phyloP scores from a whole-genome alignment of 768 basidiomycete species.

The Boletales sp. region DNA sequence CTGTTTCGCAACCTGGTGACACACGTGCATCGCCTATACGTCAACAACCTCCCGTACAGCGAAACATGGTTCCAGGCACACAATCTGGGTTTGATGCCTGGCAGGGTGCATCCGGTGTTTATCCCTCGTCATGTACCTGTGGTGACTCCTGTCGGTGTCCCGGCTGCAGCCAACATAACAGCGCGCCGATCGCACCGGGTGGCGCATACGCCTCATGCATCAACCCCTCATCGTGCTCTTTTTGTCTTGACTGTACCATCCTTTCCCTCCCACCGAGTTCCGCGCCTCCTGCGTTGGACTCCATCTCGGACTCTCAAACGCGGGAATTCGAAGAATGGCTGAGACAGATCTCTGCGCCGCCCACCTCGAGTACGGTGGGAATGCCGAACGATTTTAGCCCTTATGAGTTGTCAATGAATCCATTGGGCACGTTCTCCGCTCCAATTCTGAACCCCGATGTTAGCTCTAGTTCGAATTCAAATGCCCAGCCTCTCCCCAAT shows the following conservation, averaged over 20 bases:
- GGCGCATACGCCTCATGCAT: conserved; percentile 35
- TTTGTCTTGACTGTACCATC: conserved; percentile 65
- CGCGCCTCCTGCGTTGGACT: conserved; percentile 38
- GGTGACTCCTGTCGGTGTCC: conserved; percentile 62
- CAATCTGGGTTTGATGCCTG: conserved; percentile 23
- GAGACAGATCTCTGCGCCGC: conserved; percentile 39
- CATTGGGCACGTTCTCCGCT: conserved; percentile 10
- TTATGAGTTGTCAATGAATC: conserved; percentile 25
- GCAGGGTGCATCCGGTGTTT: conserved; percentile 22
- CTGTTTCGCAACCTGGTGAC: conserved; percentile 10
- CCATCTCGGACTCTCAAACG: conserved; percentile 41
- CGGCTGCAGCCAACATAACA: conserved; percentile 58
- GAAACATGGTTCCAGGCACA: conserved; percentile 26
- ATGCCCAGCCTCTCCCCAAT: conserved; percentile 2
- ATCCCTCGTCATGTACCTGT: conserved; percentile 57
- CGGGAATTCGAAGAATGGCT: conserved; percentile 64
- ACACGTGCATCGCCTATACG: conserved; percentile 18
- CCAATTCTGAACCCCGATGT: conserved; percentile 9
- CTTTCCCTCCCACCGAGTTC: conserved; percentile 44
- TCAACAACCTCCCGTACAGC: conserved; percentile 20
- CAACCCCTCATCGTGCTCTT: conserved; percentile 37
- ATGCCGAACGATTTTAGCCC: conserved; percentile 25
- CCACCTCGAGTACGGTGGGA: conserved; percentile 15
- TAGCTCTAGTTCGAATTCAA: conserved; percentile 7
- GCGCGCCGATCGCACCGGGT: conserved; percentile 35